Conservation (phyloP, 2,329 filamentous ascomycete genomes). For the Penicillium sp. region DNA sequence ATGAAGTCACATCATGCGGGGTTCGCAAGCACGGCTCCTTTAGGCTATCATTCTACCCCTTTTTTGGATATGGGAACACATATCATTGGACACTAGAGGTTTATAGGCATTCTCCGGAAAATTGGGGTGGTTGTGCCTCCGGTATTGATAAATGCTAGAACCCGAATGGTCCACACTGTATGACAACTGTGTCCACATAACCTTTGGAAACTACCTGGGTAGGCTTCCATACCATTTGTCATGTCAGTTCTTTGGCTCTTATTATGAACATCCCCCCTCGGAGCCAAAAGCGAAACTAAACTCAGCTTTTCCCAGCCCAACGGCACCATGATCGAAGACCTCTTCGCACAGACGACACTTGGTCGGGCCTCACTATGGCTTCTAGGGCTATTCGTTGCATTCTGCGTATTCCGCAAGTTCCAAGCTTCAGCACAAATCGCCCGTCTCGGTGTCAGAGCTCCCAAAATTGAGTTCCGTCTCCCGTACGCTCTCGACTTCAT, state of each 20-base stretch:
- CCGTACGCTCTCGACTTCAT: conserved; percentile 61
- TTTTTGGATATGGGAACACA: neutral
- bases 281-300: neutral
- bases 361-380: conserved; percentile 41
- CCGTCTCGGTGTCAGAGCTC: conserved; percentile 37
- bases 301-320: neutral
- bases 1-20: conserved; percentile 6
- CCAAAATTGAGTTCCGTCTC: conserved; percentile 33
- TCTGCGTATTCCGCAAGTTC: conserved; percentile 32
- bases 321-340: conserved; percentile 48
- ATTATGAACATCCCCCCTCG: neutral
- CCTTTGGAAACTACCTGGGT: too few species aligned
- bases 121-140: neutral
- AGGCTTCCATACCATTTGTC: too few species aligned
- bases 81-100: neutral
- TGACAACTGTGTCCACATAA: neutral
- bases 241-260: neutral
- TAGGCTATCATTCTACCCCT: neutral
- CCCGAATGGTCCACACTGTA: neutral
- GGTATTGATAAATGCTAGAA: neutral
- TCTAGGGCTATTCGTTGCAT: conserved; percentile 40
- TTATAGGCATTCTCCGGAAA: neutral
- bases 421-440: conserved; percentile 31
- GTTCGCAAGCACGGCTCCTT: conserved; percentile 6
- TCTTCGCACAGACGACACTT: conserved; percentile 48